Evolutionary conservation across 2,329 filamentous ascomycete species (phyloP), one percentile per base, ranked within the genome.

Genomic region (Penicillium sclerotiorum): DNA sequence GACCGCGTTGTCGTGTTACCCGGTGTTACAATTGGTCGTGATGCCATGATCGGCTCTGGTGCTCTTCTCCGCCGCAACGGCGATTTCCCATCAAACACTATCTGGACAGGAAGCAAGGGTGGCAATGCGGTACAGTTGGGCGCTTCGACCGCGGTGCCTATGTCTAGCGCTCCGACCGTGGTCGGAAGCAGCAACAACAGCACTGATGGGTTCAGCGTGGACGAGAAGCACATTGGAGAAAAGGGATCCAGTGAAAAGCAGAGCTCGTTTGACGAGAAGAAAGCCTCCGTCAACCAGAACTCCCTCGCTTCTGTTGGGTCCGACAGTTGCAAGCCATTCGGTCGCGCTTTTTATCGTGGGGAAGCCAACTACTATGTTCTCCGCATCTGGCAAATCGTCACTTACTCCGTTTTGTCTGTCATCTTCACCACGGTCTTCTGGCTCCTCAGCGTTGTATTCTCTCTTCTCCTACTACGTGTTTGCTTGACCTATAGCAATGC

Each of bases 1-100:
- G 81, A 83, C 58, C 75, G 80, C 17, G 80, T 80, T 1, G 73
- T 76, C 3, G 67, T 81, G 13, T 70, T 80, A 8, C 80, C 81
- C 2, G 80, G 80, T 15, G 75, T 80, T 4, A 67, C 69, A 4
- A 65, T 83, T 23, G 80, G 77, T 2, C 67, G 77, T 37, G 66
- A 72, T 35, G 71, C 77, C 1, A 77, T 79, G 13, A 74, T 83
- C 63, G 81, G 81, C 1, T 81, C 78, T 21, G 81, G 80, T 17
- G 76, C 80, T 9, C 62, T 82, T 40, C 78, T 80, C 0, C 68
- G 70, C 13, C 69, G 80, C 4, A 72, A 74, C 22, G 73, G 71
- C 17, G 55, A 58, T 9, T 84, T 81, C 54, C 58, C 67, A 0
- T 55, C 75, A 4, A 72, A 72, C 11, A 77, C 72, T 1, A 78